Conservation (phyloP, 140 eudicot species). For the Anethum foeniculum region DNA sequence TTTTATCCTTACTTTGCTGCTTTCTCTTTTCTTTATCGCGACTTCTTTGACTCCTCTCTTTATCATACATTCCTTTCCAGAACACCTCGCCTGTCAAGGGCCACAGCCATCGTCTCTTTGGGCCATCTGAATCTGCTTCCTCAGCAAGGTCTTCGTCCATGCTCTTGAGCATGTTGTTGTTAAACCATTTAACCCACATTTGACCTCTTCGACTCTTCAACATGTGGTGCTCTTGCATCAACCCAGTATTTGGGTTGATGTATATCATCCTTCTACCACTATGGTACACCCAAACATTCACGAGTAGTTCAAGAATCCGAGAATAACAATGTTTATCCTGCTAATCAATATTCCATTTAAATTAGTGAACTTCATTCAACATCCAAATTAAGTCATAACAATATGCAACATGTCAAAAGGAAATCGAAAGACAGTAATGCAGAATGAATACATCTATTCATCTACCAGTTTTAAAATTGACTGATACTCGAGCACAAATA, state of each 20-base stretch:
- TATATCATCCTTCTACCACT: slow-evolving; percentile 77
- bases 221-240: slow-evolving; percentile 74
- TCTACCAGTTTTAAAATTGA: neutral
- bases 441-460: neutral
- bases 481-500: neutral
- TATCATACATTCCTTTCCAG: slow-evolving; percentile 86
- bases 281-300: slow-evolving; percentile 96
- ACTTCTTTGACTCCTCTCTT: slow-evolving; percentile 54
- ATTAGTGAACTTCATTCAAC: neutral
- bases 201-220: slow-evolving; percentile 69
- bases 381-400: neutral
- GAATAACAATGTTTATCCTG: slow-evolving; percentile 98
- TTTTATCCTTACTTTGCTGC: slow-evolving; percentile 68
- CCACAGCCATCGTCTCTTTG: slow-evolving; percentile 68
- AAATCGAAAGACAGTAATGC: neutral
- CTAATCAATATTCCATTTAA: neutral
- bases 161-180: slow-evolving; percentile 58
- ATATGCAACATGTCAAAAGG: neutral
- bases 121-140: slow-evolving; percentile 64
- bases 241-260: slow-evolving; percentile 59
- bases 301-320: slow-evolving; percentile 79
- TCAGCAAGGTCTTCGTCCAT: slow-evolving; percentile 97
- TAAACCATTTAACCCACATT: slow-evolving; percentile 96
- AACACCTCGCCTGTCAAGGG: slow-evolving; percentile 86
- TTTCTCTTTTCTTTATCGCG: slow-evolving; percentile 53